Conservation (phyloP, 768 basidiomycete species). For the Termitomyces sp. region DNA sequence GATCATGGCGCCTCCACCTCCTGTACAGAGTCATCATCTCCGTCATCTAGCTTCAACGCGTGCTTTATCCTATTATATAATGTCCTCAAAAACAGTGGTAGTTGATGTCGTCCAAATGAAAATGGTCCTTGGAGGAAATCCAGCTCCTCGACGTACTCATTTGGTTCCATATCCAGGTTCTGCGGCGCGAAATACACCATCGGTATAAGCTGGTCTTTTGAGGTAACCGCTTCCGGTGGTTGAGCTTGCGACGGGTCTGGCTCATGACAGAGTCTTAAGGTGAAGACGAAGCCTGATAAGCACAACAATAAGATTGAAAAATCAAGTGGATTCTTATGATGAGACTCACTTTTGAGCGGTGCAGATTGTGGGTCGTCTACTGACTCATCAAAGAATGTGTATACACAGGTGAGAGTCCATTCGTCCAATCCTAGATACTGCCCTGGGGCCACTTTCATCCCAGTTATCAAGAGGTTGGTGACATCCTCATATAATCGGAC, state of each 20-base stretch:
- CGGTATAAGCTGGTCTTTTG: slow-evolving; percentile 36
- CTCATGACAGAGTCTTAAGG: slow-evolving; percentile 47
- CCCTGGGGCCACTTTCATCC: slow-evolving; percentile 43
- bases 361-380: slow-evolving; percentile 24
- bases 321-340: slow-evolving; percentile 1
- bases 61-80: slow-evolving; percentile 50
- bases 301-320: slow-evolving; percentile 3
- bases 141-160: slow-evolving; percentile 54
- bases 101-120: slow-evolving; percentile 65
- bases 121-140: slow-evolving; percentile 63
- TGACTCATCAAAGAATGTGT: slow-evolving; percentile 46
- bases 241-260: slow-evolving; percentile 24
- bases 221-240: slow-evolving; percentile 25
- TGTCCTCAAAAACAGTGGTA: slow-evolving; percentile 64
- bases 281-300: slow-evolving; percentile 58
- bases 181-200: slow-evolving; percentile 62
- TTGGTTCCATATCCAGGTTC: slow-evolving; percentile 58
- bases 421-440: slow-evolving; percentile 52
- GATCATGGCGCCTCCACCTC: slow-evolving; percentile 4
- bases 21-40: slow-evolving; percentile 13
- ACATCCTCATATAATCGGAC: slow-evolving; percentile 83
- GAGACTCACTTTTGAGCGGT: slow-evolving; percentile 35
- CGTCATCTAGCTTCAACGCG: slow-evolving; percentile 17
- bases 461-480: slow-evolving; percentile 72
- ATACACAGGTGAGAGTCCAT: slow-evolving; percentile 63